Percentiles rank a stretch among this genome's conserved stretches.
phyloP scores from a whole-genome alignment of 495 filamentous ascomycete genomes.

The Aspergillus nanangensis region DNA sequence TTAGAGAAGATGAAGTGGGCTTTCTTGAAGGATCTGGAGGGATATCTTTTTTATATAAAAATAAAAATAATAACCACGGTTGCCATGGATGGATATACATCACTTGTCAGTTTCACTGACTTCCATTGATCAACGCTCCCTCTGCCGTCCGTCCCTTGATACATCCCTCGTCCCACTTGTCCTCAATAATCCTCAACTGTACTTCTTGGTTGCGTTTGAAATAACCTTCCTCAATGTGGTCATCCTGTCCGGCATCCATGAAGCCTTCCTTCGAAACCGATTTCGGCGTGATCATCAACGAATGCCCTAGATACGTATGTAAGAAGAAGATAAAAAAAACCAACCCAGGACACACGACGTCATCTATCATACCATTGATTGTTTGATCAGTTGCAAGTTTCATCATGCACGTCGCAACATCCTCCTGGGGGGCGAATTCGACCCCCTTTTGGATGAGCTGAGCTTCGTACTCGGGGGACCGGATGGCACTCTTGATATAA shows the following conservation, averaged over 20 bases:
- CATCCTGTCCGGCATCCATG: slow-evolving; percentile 15
- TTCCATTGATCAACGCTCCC: slow-evolving; percentile 5
- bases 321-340: not conserved
- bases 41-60: no score
- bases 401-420: slow-evolving; percentile 26
- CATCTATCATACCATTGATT: slow-evolving; percentile 29
- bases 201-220: slow-evolving; percentile 15
- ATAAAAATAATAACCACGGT: no score
- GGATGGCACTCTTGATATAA: slow-evolving; percentile 21
- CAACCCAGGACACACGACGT: no score
- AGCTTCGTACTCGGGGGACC: slow-evolving; percentile 17
- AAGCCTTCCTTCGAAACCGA: slow-evolving; percentile 18
- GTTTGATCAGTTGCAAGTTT: slow-evolving; percentile 25
- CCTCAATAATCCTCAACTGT: slow-evolving; percentile 16
- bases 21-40: no score
- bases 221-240: slow-evolving; percentile 14
- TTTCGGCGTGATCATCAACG: slow-evolving; percentile 14
- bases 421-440: slow-evolving; percentile 24
- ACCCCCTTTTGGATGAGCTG: slow-evolving; percentile 22
- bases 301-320: slow-evolving; percentile 6
- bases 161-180: slow-evolving; percentile 18
- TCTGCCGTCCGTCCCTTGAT: slow-evolving; percentile 15
- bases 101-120: no score
- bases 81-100: no score
- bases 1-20: no score